Evolutionary conservation across 371 early-diverging fungal genomes (phyloP).

Genomic region (Mortierella sp.): DNA sequence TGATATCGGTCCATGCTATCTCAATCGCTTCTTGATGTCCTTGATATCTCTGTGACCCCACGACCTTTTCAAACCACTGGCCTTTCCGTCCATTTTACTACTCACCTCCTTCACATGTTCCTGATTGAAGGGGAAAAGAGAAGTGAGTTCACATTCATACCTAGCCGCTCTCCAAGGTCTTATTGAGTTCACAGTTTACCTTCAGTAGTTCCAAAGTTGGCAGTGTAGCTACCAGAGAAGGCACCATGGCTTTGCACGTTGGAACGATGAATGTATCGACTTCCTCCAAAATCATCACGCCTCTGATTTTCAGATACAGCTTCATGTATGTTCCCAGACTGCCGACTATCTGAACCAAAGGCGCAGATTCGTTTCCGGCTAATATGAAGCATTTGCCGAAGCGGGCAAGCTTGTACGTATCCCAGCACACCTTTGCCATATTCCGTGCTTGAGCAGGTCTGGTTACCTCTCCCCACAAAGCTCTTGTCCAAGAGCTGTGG

Average conservation of each 20-base stretch:
- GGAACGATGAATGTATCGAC: constrained; percentile 1
- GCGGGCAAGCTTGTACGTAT: neutral
- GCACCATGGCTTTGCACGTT: constrained; percentile 3
- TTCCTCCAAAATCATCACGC: neutral
- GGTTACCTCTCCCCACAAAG: neutral
- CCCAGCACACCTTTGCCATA: neutral
- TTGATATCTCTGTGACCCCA: constrained; percentile 2
- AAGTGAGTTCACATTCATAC: neutral
- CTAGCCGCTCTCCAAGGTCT: neutral
- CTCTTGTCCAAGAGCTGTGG: constrained; percentile 1
- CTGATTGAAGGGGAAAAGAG: neutral
- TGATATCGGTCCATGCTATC: too few relatives aligned
- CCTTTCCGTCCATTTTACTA: neutral
- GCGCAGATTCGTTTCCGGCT: constrained; percentile 1
- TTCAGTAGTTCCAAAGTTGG: neutral
- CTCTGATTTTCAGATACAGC: constrained; percentile 14
- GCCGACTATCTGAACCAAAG: constrained; percentile 1
- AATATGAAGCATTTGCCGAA: neutral
- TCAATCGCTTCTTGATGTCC: too few relatives aligned
- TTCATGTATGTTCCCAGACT: constrained; percentile 1
- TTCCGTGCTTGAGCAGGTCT: neutral
- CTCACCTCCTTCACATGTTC: constrained; percentile 1
- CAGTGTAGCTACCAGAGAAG: constrained; percentile 5
- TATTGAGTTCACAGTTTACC: neutral
- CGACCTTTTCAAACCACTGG: constrained; percentile 3